Conservation (phyloP, 139 green algal species). For the Chlamydomonas incerta region DNA sequence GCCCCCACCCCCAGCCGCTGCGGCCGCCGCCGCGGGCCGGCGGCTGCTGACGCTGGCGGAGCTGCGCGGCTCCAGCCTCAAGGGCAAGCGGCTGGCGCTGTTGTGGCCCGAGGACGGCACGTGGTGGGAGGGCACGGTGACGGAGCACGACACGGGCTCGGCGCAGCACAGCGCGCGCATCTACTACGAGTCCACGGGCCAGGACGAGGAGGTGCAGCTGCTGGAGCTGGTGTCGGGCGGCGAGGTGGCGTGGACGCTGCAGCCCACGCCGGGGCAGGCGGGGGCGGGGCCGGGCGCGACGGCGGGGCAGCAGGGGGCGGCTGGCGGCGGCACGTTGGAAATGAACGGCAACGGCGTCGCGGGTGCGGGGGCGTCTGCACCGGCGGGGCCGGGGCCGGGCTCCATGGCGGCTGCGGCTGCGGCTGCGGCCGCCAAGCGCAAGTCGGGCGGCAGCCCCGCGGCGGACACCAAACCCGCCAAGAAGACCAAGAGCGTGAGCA, state of each 20-base stretch:
- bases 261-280: background rate
- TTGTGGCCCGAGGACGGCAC: slow-evolving; percentile 39
- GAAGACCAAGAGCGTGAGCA: slow-evolving; percentile 40
- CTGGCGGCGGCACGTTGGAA: too few species aligned
- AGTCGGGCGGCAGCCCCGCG: slow-evolving; percentile 13
- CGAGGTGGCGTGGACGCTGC: slow-evolving; percentile 30
- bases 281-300: background rate
- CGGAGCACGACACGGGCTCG: slow-evolving; percentile 4
- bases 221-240: slow-evolving; percentile 24
- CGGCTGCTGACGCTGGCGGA: slow-evolving; percentile 23
- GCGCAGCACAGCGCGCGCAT: slow-evolving; percentile 4
- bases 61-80: background rate
- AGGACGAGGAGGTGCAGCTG: slow-evolving; percentile 40
- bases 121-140: slow-evolving; percentile 36
- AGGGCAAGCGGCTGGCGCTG: slow-evolving; percentile 28
- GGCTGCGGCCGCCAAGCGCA: background rate
- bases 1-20: background rate
- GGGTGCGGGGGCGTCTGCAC: background rate
- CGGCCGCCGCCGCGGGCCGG: background rate
- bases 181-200: slow-evolving; percentile 32
- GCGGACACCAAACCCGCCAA: slow-evolving; percentile 1
- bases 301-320: too few species aligned
- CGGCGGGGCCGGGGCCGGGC: background rate
- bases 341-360: background rate
- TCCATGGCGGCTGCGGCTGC: background rate